Percentiles rank a stretch among this genome's conserved stretches.
Evolutionary conservation across 75 land plant genomes (phyloP).

Genomic region (Cupressus sempervirens): DNA sequence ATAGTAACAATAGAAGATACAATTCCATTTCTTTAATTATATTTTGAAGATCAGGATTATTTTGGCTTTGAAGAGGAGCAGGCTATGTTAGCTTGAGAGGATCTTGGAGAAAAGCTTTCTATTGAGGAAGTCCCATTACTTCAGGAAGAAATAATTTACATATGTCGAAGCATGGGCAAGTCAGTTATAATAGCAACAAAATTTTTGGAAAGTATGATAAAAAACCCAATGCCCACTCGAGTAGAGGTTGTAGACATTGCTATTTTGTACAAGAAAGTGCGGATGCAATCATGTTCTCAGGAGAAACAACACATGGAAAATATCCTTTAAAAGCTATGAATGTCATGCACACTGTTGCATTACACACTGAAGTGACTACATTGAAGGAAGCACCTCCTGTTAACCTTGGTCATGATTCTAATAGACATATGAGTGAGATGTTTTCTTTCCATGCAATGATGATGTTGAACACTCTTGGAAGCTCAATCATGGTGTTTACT

Average conservation of each 20-base stretch:
- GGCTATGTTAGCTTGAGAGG: too few relatives aligned
- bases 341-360: too few relatives aligned
- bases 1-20: too few relatives aligned
- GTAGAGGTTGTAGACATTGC: slow-evolving; percentile 99
- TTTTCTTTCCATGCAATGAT: slow-evolving; percentile 95
- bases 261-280: slow-evolving; percentile 94
- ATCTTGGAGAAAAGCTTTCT: too few relatives aligned
- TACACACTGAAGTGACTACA: too few relatives aligned
- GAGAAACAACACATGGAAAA: too few relatives aligned
- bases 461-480: slow-evolving; percentile 92
- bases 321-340: too few relatives aligned
- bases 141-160: slow-evolving; percentile 93
- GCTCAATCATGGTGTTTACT: slow-evolving; percentile 88
- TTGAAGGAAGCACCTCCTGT: slow-evolving; percentile 34
- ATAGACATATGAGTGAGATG: slow-evolving; percentile 88
- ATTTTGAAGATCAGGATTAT: too few relatives aligned
- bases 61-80: too few relatives aligned
- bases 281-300: slow-evolving; percentile 98
- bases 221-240: slow-evolving; percentile 94
- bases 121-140: too few relatives aligned
- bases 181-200: slow-evolving; percentile 99
- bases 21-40: too few relatives aligned
- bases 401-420: slow-evolving; percentile 32
- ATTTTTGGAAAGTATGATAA: slow-evolving; percentile 98
- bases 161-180: slow-evolving; percentile 77